A percentile compares a stretch with the other conserved stretches of the same genome.
Evolutionary conservation across 169 alveolate genomes (phyloP).

Genomic region (Cryptosporidium xiaoi): DNA sequence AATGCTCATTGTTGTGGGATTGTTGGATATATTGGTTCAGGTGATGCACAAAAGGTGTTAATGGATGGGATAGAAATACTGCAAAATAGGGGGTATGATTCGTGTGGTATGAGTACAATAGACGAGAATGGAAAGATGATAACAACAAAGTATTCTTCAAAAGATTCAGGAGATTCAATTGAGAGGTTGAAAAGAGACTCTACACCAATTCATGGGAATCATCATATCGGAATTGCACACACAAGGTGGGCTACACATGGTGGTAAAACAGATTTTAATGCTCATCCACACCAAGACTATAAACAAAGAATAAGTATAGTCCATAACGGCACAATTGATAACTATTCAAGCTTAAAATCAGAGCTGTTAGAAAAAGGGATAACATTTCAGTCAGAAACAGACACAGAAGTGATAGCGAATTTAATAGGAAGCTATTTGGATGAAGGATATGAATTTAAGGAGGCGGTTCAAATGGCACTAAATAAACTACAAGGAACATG

Average conservation of each 20-base stretch:
- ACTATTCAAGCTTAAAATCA: slow-evolving; percentile 82
- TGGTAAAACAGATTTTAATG: slow-evolving; percentile 93
- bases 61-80: slow-evolving; percentile 89
- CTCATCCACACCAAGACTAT: slow-evolving; percentile 97
- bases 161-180: slow-evolving; percentile 83
- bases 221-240: slow-evolving; percentile 95
- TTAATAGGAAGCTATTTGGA: slow-evolving; percentile 91
- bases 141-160: slow-evolving; percentile 88
- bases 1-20: slow-evolving; percentile 87
- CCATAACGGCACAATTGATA: slow-evolving; percentile 96
- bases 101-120: slow-evolving; percentile 93
- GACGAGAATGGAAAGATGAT: slow-evolving; percentile 81
- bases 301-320: slow-evolving; percentile 90
- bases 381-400: slow-evolving; percentile 90
- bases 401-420: slow-evolving; percentile 96
- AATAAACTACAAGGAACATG: slow-evolving; percentile 94
- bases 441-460: slow-evolving; percentile 82
- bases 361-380: slow-evolving; percentile 82
- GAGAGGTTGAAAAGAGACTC: slow-evolving; percentile 83
- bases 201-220: slow-evolving; percentile 82
- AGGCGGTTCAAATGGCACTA: slow-evolving; percentile 89
- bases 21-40: slow-evolving; percentile 89
- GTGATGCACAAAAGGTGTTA: slow-evolving; percentile 85
- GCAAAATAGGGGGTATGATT: slow-evolving; percentile 95
- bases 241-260: slow-evolving; percentile 99